Evolutionary conservation across 129 eudicot species (phyloP).

Genomic region (Oenanthe sinensis): DNA sequence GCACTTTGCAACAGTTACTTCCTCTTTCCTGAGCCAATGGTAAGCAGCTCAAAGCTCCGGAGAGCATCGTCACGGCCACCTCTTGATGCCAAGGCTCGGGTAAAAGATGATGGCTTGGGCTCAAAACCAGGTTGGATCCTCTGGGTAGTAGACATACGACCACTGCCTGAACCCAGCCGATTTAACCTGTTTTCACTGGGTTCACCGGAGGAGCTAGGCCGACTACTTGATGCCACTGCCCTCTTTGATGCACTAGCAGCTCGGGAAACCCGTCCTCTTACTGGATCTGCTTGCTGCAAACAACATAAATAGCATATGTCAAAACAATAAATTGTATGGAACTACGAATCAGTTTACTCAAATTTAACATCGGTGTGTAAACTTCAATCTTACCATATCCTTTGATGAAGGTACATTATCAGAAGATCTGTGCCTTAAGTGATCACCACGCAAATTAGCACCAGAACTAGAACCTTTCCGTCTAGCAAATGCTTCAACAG

Average conservation of each 20-base stretch:
- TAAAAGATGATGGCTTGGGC: constrained; percentile 74
- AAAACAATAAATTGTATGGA: neutral
- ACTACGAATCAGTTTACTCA: neutral
- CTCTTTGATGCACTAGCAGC: constrained; percentile 67
- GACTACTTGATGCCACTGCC: constrained; percentile 57
- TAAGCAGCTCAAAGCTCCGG: constrained; percentile 81
- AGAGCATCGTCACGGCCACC: constrained; percentile 72
- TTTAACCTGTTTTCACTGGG: constrained; percentile 55
- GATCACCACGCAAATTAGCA: constrained; percentile 53
- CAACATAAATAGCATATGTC: neutral
- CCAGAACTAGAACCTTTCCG: constrained; percentile 52
- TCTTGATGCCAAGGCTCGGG: constrained; percentile 50
- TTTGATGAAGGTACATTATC: constrained; percentile 60
- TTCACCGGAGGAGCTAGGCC: constrained; percentile 87
- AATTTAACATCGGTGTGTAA: neutral
- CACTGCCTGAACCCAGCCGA: constrained; percentile 59
- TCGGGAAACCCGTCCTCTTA: constrained; percentile 58
- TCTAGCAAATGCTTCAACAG: constrained; percentile 65
- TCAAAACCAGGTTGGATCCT: constrained; percentile 82
- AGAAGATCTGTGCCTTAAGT: constrained; percentile 58
- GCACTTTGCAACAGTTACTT: constrained; percentile 33
- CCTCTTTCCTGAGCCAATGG: constrained; percentile 77
- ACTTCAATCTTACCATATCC: constrained; percentile 51
- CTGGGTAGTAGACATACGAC: constrained; percentile 63
- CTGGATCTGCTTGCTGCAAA: constrained; percentile 60